A percentile compares a stretch with the other conserved stretches of the same genome.
Conservation (phyloP, 441 rosid genomes). For the Eugenia klotzschiana region DNA sequence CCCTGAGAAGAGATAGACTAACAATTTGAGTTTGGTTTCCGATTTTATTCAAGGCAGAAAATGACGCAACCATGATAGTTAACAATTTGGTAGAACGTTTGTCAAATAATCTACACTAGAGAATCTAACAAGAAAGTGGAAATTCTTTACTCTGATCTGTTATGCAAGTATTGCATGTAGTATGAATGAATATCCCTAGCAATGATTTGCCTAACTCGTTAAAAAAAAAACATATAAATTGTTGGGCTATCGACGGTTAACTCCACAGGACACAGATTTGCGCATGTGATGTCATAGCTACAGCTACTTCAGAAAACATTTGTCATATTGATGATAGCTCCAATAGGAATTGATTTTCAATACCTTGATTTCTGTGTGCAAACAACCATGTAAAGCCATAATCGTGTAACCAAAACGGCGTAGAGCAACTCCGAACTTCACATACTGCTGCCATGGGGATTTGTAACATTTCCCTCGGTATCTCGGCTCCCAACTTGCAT, state of each 20-base stretch:
- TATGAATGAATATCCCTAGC: neutral
- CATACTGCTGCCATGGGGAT: slow-evolving; percentile 71
- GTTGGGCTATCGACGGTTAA: neutral
- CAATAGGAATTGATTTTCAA: neutral
- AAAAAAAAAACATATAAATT: neutral
- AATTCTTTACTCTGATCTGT: neutral
- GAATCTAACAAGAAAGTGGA: neutral
- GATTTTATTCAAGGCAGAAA: neutral
- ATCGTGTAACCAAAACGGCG: slow-evolving; percentile 75
- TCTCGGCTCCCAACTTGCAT: slow-evolving; percentile 91
- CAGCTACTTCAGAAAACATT: neutral
- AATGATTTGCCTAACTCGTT: neutral
- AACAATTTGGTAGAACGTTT: neutral
- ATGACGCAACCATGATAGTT: neutral
- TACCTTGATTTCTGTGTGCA: slow-evolving; percentile 80
- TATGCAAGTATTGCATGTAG: neutral
- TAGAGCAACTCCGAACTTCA: slow-evolving; percentile 71
- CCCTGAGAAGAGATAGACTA: neutral
- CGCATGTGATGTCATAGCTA: neutral
- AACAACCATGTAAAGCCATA: slow-evolving; percentile 79
- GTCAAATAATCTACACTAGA: neutral
- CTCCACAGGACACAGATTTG: neutral
- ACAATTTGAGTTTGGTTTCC: neutral
- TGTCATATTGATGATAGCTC: neutral
- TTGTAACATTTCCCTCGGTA: slow-evolving; percentile 41